Evolutionary conservation across 441 rosid species (phyloP), one percentile per base, ranked within the genome.

Genomic region (Erodium moschatum): DNA sequence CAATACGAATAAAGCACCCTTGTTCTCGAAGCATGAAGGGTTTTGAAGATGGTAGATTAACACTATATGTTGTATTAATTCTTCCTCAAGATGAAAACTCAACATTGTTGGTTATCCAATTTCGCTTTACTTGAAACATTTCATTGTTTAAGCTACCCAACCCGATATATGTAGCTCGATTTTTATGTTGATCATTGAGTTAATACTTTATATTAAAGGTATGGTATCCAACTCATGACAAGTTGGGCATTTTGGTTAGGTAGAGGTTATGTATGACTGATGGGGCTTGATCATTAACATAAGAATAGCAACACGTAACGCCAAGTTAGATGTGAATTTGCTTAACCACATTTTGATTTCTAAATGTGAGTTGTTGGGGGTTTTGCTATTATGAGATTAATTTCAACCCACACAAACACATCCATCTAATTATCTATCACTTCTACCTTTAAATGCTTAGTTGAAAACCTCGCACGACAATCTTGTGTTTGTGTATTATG

Each of bases 11-110:
- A 18, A 31, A 18, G 27, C 35, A 12, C 33, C n/a, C 64, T 70
- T 50, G 48, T 72, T 69, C 15, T 54, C 0, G 18, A 46, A n/a
- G n/a, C 20, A 35, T 35, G 2, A 29, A 29, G 40, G 13, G 44
- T 40, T 38, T 21, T 6, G 12, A 19, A 10, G 15, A 40, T 40
- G 44, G 44, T 40, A 40, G 44, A 60, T 56, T 67, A 33, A 24
- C 16, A 12, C 3, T 60, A 20, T 65, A 40, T 48, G 16, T 12
- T 44, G 69, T 52, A 70, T 64, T 74, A 68, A 24, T 33, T 40
- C 9, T 52, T 0, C 24, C 48, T 38, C 42, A 5, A 35, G 40
- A 35, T 35, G 40, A 35, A 35, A 35, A 35, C 40, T 35, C 40
- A 6, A 35, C 40, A 42, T 29, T 31, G 33, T 70, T 64, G 54